These are phyloP conservation scores for Diaporthe sp. DNA, from an alignment of 2,329 filamentous ascomycete species.

Conservation along the genomic window DNA sequence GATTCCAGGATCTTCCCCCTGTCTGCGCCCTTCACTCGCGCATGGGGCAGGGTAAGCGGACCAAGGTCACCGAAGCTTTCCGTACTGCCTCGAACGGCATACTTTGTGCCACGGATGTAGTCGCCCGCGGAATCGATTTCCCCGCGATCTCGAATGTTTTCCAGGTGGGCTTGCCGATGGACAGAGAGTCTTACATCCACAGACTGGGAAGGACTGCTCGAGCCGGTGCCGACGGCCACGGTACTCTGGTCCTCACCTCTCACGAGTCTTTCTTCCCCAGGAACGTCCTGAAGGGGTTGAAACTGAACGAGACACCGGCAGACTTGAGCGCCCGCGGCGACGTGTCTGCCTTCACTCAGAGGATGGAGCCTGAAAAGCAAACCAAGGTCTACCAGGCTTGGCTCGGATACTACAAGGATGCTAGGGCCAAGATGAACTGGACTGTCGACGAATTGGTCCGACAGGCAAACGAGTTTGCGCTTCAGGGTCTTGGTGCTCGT, in stretches of 20 bases:
- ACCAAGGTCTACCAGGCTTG: slow-evolving; percentile 67
- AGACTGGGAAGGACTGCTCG: slow-evolving; percentile 76
- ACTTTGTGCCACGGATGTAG: slow-evolving; percentile 78
- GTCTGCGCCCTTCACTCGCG: slow-evolving; percentile 64
- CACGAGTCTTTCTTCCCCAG: slow-evolving; percentile 64
- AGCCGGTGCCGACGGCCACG: slow-evolving; percentile 73
- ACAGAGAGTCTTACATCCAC: slow-evolving; percentile 76
- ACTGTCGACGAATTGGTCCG: slow-evolving; percentile 59
- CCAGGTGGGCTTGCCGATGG: slow-evolving; percentile 70
- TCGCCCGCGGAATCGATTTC: slow-evolving; percentile 80
- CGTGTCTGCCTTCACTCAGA: slow-evolving; percentile 52
- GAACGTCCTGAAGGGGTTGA: slow-evolving; percentile 66
- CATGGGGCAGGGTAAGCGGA: slow-evolving; percentile 63
- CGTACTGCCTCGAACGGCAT: slow-evolving; percentile 66
- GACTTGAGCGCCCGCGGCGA: slow-evolving; percentile 58
- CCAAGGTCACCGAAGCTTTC: slow-evolving; percentile 71
- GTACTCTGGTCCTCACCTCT: slow-evolving; percentile 69
- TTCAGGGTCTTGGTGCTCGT: slow-evolving; percentile 59
- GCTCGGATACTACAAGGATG: slow-evolving; percentile 68
- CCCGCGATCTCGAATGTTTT: slow-evolving; percentile 77
- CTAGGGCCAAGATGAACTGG: slow-evolving; percentile 59
- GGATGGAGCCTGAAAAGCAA: slow-evolving; percentile 59
- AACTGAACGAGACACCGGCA: slow-evolving; percentile 59
- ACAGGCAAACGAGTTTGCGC: slow-evolving; percentile 64
- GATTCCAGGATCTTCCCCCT: slow-evolving; percentile 55